Evolutionary conservation across 306 rosid genomes (phyloP), one percentile per base, ranked within the genome.

Genomic region (Rosa rugosa): DNA sequence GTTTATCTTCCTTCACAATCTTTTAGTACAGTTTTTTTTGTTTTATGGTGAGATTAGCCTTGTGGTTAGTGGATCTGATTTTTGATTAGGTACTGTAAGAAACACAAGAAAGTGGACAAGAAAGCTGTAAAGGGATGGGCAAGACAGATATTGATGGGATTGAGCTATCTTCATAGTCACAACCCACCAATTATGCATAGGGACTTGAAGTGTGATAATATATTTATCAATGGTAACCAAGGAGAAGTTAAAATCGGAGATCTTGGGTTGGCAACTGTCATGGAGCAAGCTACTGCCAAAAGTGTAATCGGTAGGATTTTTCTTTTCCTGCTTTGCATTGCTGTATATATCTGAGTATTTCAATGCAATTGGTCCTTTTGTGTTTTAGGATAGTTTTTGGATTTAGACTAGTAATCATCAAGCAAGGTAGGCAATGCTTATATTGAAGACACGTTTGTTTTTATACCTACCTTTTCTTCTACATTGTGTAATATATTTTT

Each of bases 101-200:
- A 70, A 75, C 88, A 87, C 81, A 84, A 84, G 88, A 80, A 79
- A 46, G 77, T 84, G 60, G 88, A 87, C 84, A 80, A 73, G 81
- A 87, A 82, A 83, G 84, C 88, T 49, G 50, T 87, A 36, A 87
- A 82, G 76, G 83, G 86, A 77, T 87, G 90, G 90, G 86, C 90
- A 18, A 82, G 83, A 57, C 90, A 87, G 72, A 82, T 87, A 69
- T 72, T 82, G 27, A 69, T 10, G 62, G 90, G 90, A 64, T 78
- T 87, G 74, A 75, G 75, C 59, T 87, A 87, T 50, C 90, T 85
- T 62, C 90, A 87, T 22, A 65, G 56, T 80, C 90, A 82, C 46
- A 64, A 75, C 53, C 90, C 90, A 62, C 90, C 88, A 18, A 80
- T 87, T 71, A 82, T 84, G 56, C 88, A 87, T 54, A 77, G 90